phyloP scores from a whole-genome alignment of 192 early-diverging fungal species.

The Coemansia sp. region DNA sequence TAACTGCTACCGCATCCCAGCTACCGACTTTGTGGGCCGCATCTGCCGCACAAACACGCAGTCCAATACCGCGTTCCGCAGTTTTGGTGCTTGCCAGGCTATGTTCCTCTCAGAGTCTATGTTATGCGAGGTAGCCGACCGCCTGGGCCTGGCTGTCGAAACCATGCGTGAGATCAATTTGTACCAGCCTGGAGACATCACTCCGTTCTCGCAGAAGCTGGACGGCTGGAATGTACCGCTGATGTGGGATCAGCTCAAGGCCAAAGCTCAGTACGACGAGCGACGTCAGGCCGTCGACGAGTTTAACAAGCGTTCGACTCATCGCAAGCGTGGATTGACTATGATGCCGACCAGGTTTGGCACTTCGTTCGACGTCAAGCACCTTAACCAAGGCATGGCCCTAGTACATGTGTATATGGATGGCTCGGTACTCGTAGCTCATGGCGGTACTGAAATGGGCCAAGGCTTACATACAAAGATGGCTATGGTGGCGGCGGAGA shows the following conservation, averaged over 20 bases:
- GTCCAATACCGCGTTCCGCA: slow-evolving; percentile 87
- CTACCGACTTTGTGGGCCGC: slow-evolving; percentile 65
- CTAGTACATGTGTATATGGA: slow-evolving; percentile 86
- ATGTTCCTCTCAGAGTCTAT: slow-evolving; percentile 81
- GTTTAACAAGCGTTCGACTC: slow-evolving; percentile 71
- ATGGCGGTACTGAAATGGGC: slow-evolving; percentile 90
- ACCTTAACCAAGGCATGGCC: slow-evolving; percentile 83
- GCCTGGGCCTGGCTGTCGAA: slow-evolving; percentile 63
- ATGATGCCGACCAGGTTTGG: slow-evolving; percentile 86
- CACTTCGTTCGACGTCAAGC: slow-evolving; percentile 75
- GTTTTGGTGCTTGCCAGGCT: slow-evolving; percentile 87
- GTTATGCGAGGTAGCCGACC: slow-evolving; percentile 79
- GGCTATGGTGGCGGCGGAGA: slow-evolving; percentile 80
- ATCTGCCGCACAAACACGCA: slow-evolving; percentile 83
- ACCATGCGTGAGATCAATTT: slow-evolving; percentile 69
- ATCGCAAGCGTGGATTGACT: slow-evolving; percentile 79
- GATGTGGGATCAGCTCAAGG: slow-evolving; percentile 71
- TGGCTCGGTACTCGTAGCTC: slow-evolving; percentile 81
- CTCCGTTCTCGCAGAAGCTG: slow-evolving; percentile 70
- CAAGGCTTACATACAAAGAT: slow-evolving; percentile 92
- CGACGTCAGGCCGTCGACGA: slow-evolving; percentile 62
- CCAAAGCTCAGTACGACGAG: slow-evolving; percentile 55
- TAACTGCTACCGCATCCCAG: slow-evolving; percentile 81
- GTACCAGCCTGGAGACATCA: slow-evolving; percentile 71
- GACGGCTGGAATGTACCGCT: slow-evolving; percentile 67